Evolutionary conservation across 2,329 filamentous ascomycete genomes (phyloP).

Genomic region (Zelopaecilomyces penicillatus): DNA sequence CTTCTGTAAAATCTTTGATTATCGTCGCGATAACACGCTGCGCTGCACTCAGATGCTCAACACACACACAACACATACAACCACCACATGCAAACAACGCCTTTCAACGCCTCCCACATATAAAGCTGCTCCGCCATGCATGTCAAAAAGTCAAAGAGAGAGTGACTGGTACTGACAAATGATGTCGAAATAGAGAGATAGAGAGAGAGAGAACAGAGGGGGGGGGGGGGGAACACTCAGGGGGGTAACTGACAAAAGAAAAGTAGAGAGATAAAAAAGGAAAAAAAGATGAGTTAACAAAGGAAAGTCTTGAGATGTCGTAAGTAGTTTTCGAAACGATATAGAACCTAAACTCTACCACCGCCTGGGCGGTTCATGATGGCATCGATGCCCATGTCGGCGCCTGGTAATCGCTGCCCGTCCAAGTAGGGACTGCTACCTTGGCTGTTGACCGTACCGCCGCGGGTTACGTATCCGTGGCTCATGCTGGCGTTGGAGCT

Average conservation of each 20-base stretch:
- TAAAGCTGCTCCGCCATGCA: not conserved
- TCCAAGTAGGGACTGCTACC: constrained; percentile 40
- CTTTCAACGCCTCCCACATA: not conserved
- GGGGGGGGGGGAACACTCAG: not conserved
- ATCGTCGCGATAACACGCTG: no score
- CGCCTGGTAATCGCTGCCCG: constrained; percentile 42
- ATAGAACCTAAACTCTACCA: constrained; percentile 13
- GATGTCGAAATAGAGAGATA: not conserved
- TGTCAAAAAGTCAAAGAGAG: not conserved
- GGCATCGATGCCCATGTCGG: constrained; percentile 53
- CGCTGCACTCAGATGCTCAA: no score
- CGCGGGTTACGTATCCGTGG: constrained; percentile 24
- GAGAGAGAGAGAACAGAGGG: not conserved
- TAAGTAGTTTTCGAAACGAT: not conserved
- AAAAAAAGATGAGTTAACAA: constrained; percentile 1
- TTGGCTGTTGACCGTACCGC: constrained; percentile 21
- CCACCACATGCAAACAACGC: not conserved
- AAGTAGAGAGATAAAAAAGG: not conserved
- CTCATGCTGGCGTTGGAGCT: constrained; percentile 36
- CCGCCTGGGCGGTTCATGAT: constrained; percentile 45
- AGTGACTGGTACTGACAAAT: not conserved
- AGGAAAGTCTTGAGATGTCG: not conserved
- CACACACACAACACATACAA: no score
- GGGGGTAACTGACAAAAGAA: not conserved
- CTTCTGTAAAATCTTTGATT: no score